These are phyloP conservation scores for Delonix regia DNA, from an alignment of 306 rosid genomes.

Conservation along the genomic window DNA sequence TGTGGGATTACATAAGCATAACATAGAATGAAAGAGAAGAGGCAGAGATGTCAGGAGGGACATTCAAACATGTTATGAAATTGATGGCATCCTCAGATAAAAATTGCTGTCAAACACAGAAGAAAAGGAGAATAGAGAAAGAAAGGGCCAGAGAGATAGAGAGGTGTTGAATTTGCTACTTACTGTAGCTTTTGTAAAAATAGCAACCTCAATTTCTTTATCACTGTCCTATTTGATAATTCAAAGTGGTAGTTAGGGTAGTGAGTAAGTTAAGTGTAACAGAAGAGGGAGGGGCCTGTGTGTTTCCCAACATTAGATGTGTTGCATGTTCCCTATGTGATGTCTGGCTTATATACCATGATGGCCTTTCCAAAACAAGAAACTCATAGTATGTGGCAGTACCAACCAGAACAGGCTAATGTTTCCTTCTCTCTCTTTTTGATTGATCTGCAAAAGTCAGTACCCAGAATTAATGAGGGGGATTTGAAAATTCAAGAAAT, in stretches of 20 bases:
- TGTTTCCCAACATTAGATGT: constrained; percentile 44
- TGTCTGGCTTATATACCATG: constrained; percentile 52
- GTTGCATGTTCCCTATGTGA: constrained; percentile 73
- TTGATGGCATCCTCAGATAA: constrained; percentile 41
- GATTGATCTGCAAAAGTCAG: constrained; percentile 35
- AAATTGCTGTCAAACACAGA: constrained; percentile 29
- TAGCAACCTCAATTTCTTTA: constrained; percentile 18
- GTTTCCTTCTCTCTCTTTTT: constrained; percentile 26
- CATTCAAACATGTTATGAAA: constrained; percentile 50
- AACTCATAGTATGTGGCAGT: constrained; percentile 39
- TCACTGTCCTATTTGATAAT: constrained; percentile 19
- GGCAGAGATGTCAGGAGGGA: constrained; percentile 50
- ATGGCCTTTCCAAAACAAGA: constrained; percentile 54
- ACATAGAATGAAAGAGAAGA: constrained; percentile 36
- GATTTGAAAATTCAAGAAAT: not conserved
- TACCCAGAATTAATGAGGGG: not conserved
- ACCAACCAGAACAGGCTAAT: constrained; percentile 48
- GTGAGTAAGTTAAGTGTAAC: constrained; percentile 3
- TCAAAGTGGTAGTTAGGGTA: constrained; percentile 37
- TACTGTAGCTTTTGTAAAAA: constrained; percentile 12
- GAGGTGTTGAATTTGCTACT: constrained; percentile 3
- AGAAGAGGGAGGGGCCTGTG: not conserved
- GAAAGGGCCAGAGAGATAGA: constrained; percentile 21
- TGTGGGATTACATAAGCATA: constrained; percentile 34
- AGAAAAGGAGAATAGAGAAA: constrained; percentile 36